These are phyloP conservation scores for Heritiera fomes DNA, from an alignment of 345 rosid species.

Conservation along the genomic window DNA sequence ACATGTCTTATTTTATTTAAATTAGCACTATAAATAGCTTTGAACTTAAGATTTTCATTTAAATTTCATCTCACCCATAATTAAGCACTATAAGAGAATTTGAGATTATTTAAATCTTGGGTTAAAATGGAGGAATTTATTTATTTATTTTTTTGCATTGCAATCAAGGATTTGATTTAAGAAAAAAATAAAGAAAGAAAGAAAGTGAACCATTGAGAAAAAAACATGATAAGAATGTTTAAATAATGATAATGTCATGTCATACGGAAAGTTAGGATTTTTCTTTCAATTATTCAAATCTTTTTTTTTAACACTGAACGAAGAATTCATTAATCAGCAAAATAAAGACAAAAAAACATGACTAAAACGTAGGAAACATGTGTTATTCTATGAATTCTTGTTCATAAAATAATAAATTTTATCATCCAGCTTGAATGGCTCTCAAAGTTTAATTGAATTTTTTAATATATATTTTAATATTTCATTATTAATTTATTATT, in stretches of 20 bases:
- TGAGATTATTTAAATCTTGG: not conserved
- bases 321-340: not conserved
- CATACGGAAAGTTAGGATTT: not conserved
- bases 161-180: not conserved
- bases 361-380: not conserved
- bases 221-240: slow-evolving; percentile 3
- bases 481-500: no score
- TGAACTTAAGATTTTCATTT: no score
- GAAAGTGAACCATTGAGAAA: not conserved
- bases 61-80: no score
- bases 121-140: not conserved
- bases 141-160: no score
- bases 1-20: no score
- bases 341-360: not conserved
- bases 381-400: no score
- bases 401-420: no score
- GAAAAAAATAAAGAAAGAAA: not conserved
- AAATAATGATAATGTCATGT: not conserved
- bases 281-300: not conserved
- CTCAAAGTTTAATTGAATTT: no score
- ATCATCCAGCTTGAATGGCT: no score
- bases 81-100: not conserved
- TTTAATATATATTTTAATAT: no score
- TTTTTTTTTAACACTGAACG: not conserved
- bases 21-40: no score